Evolutionary conservation across 371 early-diverging fungal species (phyloP).

Genomic region (Mucor indicus): DNA sequence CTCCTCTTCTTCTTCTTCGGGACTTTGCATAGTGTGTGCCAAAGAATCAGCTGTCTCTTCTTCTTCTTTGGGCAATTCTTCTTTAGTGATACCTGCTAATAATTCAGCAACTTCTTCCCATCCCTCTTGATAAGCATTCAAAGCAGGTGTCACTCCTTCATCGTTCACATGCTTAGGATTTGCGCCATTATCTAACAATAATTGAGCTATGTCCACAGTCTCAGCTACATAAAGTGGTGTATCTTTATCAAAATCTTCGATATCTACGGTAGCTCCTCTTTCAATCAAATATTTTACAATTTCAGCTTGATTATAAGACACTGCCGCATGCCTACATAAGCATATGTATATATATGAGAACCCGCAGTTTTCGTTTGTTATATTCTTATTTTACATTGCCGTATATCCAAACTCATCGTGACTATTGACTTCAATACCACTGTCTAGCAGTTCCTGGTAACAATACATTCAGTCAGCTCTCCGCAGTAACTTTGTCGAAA

Average conservation of each 20-base stretch:
- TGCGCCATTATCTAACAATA: constrained; percentile 73
- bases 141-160: constrained; percentile 56
- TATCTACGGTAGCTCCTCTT: constrained; percentile 60
- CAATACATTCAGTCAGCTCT: not conserved
- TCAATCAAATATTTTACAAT: constrained; percentile 53
- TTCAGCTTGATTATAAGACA: constrained; percentile 61
- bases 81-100: constrained; percentile 30
- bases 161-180: constrained; percentile 60
- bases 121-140: constrained; percentile 38
- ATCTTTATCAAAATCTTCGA: constrained; percentile 80
- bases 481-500: too few relatives aligned
- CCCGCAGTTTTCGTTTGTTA: not conserved
- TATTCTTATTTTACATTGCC: constrained; percentile 48
- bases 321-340: constrained; percentile 57
- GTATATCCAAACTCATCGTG: constrained; percentile 74
- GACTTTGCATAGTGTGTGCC: constrained; percentile 7
- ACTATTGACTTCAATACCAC: constrained; percentile 50
- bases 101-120: constrained; percentile 39
- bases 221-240: constrained; percentile 87
- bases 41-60: constrained; percentile 9
- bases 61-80: constrained; percentile 18
- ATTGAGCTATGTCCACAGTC: constrained; percentile 65
- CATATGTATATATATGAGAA: not conserved
- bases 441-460: constrained; percentile 38
- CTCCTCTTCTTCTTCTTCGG: constrained; percentile 3